These are phyloP conservation scores for Adansonia rubrostipa DNA, from an alignment of 441 rosid genomes.

Conservation along the genomic window DNA sequence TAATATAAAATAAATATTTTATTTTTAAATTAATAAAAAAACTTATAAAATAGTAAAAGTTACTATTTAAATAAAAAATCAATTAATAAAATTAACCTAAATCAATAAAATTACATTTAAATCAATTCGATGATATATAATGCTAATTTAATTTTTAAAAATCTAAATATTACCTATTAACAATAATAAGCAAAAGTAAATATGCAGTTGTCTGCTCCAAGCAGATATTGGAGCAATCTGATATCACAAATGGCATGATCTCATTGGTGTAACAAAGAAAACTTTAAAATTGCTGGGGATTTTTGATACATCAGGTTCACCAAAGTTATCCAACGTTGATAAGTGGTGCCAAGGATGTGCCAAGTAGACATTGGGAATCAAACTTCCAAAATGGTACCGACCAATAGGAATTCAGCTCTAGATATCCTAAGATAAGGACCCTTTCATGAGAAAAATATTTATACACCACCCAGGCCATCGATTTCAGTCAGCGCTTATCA, in stretches of 20 bases:
- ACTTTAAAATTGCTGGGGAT: background rate
- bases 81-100: no score
- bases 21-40: no score
- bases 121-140: no score
- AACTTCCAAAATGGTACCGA: background rate
- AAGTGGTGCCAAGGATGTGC: slow-evolving; percentile 29
- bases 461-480: background rate
- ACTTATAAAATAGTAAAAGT: no score
- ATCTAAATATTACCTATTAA: no score
- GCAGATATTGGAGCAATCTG: slow-evolving; percentile 20
- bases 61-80: no score
- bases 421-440: slow-evolving; percentile 35
- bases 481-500: no score
- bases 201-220: background rate
- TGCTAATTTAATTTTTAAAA: no score
- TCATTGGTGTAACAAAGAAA: slow-evolving; percentile 17
- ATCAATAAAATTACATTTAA: no score
- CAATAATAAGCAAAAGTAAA: background rate
- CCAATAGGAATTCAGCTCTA: slow-evolving; percentile 37
- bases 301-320: background rate
- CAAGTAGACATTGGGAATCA: slow-evolving; percentile 24
- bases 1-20: no score
- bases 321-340: background rate
- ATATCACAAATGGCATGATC: slow-evolving; percentile 25
- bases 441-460: background rate